Percentiles rank a stretch among this genome's conserved stretches.
phyloP scores from a whole-genome alignment of 352 stramenopile genomes.

The Globisporangium orthogonon region DNA sequence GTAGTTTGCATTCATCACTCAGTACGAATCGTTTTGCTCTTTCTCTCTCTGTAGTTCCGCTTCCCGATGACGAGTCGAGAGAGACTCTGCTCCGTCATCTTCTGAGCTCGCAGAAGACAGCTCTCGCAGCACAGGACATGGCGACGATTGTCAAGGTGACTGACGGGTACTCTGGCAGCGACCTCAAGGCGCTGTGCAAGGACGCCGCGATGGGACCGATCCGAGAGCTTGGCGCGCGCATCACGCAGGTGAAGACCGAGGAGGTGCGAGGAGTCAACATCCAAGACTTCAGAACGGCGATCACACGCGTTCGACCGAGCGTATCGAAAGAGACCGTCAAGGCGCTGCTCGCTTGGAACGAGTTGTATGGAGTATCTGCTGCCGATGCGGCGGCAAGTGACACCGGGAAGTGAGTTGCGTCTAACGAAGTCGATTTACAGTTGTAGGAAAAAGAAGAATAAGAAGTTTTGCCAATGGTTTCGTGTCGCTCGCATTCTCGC shows the following conservation, averaged over 20 bases:
- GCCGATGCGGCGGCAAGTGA: constrained; percentile 2
- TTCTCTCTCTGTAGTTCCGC: constrained; percentile 36
- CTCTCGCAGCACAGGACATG: constrained; percentile 52
- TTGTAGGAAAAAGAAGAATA: not conserved
- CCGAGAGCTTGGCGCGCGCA: constrained; percentile 56
- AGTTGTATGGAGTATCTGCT: constrained; percentile 53
- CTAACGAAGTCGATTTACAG: not conserved
- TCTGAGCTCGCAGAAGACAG: constrained; percentile 44
- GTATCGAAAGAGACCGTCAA: constrained; percentile 55
- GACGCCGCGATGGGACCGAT: constrained; percentile 91
- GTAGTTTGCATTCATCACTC: not conserved
- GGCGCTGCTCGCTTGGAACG: constrained; percentile 58
- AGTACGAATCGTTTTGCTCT: not conserved
- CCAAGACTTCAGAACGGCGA: constrained; percentile 48
- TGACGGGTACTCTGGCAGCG: constrained; percentile 80
- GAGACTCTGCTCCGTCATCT: constrained; percentile 56
- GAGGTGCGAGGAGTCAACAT: constrained; percentile 57
- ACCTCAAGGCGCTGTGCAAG: constrained; percentile 92
- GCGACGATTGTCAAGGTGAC: constrained; percentile 63
- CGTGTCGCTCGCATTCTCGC: not conserved
- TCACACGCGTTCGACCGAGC: constrained; percentile 60
- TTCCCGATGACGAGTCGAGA: constrained; percentile 47
- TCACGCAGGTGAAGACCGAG: constrained; percentile 49
- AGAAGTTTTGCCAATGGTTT: not conserved
- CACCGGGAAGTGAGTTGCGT: not conserved